These are phyloP conservation scores for Gossypium bickii DNA, from an alignment of 345 rosid species.

Conservation along the genomic window DNA sequence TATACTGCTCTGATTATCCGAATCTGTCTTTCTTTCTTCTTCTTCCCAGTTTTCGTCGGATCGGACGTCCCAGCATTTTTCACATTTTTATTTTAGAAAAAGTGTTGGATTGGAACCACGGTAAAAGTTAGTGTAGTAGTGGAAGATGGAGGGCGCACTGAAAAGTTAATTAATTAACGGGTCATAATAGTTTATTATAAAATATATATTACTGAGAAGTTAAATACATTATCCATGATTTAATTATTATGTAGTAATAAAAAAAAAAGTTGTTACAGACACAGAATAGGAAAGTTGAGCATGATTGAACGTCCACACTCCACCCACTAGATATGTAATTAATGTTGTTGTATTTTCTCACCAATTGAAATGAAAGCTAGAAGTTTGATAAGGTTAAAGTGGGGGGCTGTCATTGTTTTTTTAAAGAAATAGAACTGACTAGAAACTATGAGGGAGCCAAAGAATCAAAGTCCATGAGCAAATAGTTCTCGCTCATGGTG, in stretches of 20 bases:
- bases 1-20: background rate
- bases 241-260: background rate
- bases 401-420: background rate
- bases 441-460: background rate
- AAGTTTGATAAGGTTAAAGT: background rate
- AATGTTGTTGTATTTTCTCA: background rate
- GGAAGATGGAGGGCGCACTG: background rate
- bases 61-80: background rate
- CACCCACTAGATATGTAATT: background rate
- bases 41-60: background rate
- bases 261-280: background rate
- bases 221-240: background rate
- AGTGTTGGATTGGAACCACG: background rate
- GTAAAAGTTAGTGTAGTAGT: background rate
- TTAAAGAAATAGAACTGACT: background rate
- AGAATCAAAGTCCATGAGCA: background rate
- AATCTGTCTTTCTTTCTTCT: background rate
- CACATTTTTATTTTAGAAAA: background rate
- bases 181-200: background rate
- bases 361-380: background rate
- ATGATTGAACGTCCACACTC: too few relatives aligned
- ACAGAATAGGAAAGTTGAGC: too few relatives aligned
- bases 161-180: background rate
- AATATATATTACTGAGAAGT: background rate
- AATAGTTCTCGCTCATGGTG: background rate